Evolutionary conservation across 345 rosid species (phyloP).

Genomic region (Bruguiera gymnorhiza): DNA sequence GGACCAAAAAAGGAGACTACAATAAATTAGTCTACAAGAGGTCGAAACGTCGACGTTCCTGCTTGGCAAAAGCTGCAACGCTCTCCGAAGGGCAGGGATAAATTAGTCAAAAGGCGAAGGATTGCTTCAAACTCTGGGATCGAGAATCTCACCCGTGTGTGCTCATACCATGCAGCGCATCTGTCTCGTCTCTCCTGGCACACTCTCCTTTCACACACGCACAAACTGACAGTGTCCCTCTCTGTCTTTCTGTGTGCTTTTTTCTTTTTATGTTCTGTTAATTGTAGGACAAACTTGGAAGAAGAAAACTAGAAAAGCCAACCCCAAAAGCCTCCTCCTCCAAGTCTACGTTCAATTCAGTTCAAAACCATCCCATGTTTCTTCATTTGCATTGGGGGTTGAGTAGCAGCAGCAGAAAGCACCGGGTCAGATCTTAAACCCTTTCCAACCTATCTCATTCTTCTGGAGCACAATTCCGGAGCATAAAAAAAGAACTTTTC

Average conservation of each 20-base stretch:
- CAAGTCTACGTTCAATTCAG: too few relatives aligned
- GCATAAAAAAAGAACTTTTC: background rate
- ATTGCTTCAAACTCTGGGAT: slow-evolving; percentile 19
- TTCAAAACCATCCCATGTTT: slow-evolving; percentile 2
- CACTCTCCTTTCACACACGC: background rate
- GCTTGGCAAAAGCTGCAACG: background rate
- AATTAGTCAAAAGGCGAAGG: slow-evolving; percentile 25
- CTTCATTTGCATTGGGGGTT: background rate
- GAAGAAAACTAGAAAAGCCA: background rate
- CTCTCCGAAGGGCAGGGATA: slow-evolving; percentile 13
- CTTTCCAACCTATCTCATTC: background rate
- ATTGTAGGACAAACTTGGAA: too few relatives aligned
- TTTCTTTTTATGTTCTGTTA: background rate
- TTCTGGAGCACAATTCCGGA: background rate
- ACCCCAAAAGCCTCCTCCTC: background rate
- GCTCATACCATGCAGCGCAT: slow-evolving; percentile 19
- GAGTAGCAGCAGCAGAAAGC: too few relatives aligned
- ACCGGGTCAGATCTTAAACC: slow-evolving; percentile 8
- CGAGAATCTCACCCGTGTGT: slow-evolving; percentile 39
- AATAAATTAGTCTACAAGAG: too few relatives aligned
- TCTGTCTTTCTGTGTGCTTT: too few relatives aligned
- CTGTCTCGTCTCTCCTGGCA: slow-evolving; percentile 24
- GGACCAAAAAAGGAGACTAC: too few relatives aligned
- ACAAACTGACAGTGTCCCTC: too few relatives aligned
- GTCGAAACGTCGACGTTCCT: background rate